Evolutionary conservation across 306 rosid species (phyloP).

Genomic region (Malus domestica): DNA sequence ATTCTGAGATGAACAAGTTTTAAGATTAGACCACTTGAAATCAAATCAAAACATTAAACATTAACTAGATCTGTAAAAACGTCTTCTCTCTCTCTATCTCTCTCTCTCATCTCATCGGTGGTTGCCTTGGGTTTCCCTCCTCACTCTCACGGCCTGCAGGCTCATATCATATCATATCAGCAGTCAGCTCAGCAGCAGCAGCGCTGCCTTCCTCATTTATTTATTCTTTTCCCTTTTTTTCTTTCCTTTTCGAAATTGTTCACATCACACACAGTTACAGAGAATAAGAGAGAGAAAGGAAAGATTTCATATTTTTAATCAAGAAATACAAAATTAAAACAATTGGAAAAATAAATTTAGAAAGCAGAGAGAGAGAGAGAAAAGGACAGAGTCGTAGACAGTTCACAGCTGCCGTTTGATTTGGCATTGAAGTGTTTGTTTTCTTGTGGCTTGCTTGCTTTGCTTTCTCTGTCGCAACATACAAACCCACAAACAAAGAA

Average conservation of each 20-base stretch:
- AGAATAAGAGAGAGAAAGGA: not conserved
- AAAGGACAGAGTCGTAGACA: conserved; percentile 2
- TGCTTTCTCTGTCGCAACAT: conserved; percentile 32
- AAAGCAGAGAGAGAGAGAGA: not conserved
- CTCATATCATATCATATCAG: conserved; percentile 10
- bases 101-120: not conserved
- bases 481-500: conserved; percentile 26
- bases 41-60: not conserved
- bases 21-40: not conserved
- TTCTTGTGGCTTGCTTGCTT: conserved; percentile 26
- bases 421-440: conserved; percentile 24
- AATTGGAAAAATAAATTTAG: not conserved
- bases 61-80: not conserved
- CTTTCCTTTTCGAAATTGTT: conserved; percentile 21
- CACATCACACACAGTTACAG: conserved; percentile 41
- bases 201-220: conserved; percentile 12
- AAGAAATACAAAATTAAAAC: not conserved
- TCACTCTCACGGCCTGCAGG: not conserved
- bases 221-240: conserved; percentile 11
- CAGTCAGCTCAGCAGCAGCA: not conserved
- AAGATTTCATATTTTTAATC: not conserved
- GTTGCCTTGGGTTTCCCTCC: conserved; percentile 14
- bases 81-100: not conserved
- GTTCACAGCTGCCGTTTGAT: conserved; percentile 15
- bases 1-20: not conserved